Base-by-base conservation (phyloP, 345 rosid genomes). In the Hypericum androsaemum region DNA sequence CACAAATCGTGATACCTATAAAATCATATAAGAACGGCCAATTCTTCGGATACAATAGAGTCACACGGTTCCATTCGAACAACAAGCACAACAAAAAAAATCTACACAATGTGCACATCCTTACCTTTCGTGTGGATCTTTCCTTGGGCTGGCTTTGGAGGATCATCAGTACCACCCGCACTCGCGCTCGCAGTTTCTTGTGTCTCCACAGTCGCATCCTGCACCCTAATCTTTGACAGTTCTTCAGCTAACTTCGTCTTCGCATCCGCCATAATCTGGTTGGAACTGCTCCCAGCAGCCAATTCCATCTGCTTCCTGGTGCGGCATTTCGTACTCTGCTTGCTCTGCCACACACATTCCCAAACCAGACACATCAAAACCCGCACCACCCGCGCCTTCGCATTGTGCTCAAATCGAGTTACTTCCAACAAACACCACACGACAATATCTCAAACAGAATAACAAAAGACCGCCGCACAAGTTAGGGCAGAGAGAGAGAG, bases 171-270 rank as follows among this genome's bases (percentile, higher is more conserved):
- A 22, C 32, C 4, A 22, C 32, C 32, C 32, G 32, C 32, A 22
- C 32, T 22, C 32, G 32, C 4, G 32, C 32, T 22, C 4, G 32
- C 4, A 22, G 32, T 22, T 22, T 64, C 67, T 51, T 52, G 72
- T 38, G 32, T 22, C 32, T 22, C 32, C 32, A 4, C 4, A 1
- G 32, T 22, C 32, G 71, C 43, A 54, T 79, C 96, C 37, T 41
- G 83, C 83, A 88, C 75, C 75, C 68, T 81, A 59, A 81, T 75
- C 72, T 75, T 85, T 42, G 96, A 85, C 54, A 80, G 52, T 61
- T 75, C 96, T 65, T 83, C 82, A 13, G 78, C 94, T 66, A 92
- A 70, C 65, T 69, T 68, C 16, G 73, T 60, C 62, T 78, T 85
- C 46, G 43, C 80, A 57, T 75, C 80, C 47, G 52, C 68, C 12